Base-by-base conservation (phyloP, 371 early-diverging fungal species). In the Lichtheimia corymbifera region DNA sequence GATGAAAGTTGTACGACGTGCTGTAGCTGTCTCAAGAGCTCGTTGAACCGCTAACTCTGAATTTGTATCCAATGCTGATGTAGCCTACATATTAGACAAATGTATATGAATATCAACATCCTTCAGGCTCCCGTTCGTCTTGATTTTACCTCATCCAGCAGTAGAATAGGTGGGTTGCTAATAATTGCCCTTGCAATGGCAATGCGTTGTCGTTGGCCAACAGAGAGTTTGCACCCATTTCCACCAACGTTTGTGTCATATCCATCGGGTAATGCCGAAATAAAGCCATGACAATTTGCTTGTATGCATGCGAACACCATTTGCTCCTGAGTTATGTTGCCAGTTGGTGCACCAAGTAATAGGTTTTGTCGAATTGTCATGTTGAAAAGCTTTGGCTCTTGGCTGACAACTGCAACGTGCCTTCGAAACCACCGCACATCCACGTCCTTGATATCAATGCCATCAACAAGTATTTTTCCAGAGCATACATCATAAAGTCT, bases 301-400 rank as follows among this genome's bases (percentile, higher is more conserved):
- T 70, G 65, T 77, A 82, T 74, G 83, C 83, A 62, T 71, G 83
- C 78, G 42, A 76, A 72, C 54, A 91, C 82, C 44, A 85, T 72
- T 55, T 90, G 86, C 7, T 83, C 80, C 24, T 59, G 17, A 12
- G 52, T 24, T 30, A 59, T 52, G 4, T 73, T 68, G 22, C 64
- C 61, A 4, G 63, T 41, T 9, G 63, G 59, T n/a, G 82, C 76
- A 52, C 92, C 92, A 68, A 85, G 76, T n/a, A 84, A 61, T 43
- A 96, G 82, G 73, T 96, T 96, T 68, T 93, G 87, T 57, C 77
- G 73, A 56, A 96, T 88, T 25, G 90, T 87, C 44, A 85, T 87
- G 51, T 91, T 88, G 76, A 95, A 95, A n/a, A 96, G 73, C 20
- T 90, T 84, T 18, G 96, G 96, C 64, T 96, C 95, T 73, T 94